Conservation (phyloP, 805 yeast species). For the Cyberlindnera mrakii region DNA sequence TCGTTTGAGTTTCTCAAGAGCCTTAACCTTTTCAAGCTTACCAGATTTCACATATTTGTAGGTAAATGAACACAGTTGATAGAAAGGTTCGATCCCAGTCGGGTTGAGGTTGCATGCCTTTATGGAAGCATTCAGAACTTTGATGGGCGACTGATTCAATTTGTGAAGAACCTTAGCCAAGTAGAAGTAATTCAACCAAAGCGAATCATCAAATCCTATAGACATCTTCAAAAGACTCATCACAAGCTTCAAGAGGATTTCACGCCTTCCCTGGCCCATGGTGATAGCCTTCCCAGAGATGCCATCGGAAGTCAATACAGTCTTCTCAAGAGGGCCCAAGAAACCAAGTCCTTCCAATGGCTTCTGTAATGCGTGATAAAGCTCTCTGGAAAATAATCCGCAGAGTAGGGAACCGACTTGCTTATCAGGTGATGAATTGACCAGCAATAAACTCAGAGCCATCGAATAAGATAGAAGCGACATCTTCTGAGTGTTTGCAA, state of each 20-base stretch:
- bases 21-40: constrained; percentile 31
- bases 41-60: constrained; percentile 47
- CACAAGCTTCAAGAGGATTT: constrained; percentile 28
- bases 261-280: constrained; percentile 2
- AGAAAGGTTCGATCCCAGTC: constrained; percentile 69
- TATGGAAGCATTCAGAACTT: constrained; percentile 36
- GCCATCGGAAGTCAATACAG: constrained; percentile 19
- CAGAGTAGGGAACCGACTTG: constrained; percentile 40
- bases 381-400: constrained; percentile 48
- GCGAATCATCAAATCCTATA: constrained; percentile 33
- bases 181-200: constrained; percentile 60
- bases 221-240: constrained; percentile 43
- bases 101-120: constrained; percentile 37
- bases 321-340: constrained; percentile 16
- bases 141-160: constrained; percentile 27
- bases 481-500: constrained; percentile 62
- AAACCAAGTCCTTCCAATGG: constrained; percentile 66
- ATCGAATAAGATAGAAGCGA: constrained; percentile 68
- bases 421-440: constrained; percentile 20
- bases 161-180: constrained; percentile 55
- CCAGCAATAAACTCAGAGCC: constrained; percentile 48
- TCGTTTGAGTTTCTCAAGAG: constrained; percentile 31
- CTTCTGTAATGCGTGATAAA: constrained; percentile 36
- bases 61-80: constrained; percentile 48
- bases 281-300: neutral